Percentiles rank a stretch among this genome's conserved stretches.
phyloP scores from a whole-genome alignment of 805 yeast species.

The Candida boidinii region DNA sequence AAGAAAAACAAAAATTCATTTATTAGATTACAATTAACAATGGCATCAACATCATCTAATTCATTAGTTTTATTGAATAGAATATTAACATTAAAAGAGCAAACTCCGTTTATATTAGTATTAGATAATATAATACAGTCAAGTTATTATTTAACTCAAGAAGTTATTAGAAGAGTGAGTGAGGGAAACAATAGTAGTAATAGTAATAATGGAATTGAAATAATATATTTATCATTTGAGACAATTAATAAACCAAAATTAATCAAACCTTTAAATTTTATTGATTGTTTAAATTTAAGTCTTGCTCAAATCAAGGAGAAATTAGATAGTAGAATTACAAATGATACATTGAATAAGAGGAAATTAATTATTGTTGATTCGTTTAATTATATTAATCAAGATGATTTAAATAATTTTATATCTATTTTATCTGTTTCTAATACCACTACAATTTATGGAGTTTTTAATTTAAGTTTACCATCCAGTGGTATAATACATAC shows the following conservation, averaged over 20 bases:
- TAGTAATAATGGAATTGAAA: conserved; percentile 17
- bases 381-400: conserved; percentile 46
- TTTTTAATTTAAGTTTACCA: conserved; percentile 29
- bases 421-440: no score
- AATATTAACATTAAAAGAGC: conserved; percentile 60
- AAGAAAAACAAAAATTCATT: not conserved
- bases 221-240: conserved; percentile 62
- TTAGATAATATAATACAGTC: conserved; percentile 69
- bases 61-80: conserved; percentile 56
- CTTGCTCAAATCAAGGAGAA: conserved; percentile 5
- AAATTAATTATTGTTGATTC: conserved; percentile 63
- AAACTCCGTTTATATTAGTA: conserved; percentile 62
- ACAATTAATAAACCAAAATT: conserved; percentile 45
- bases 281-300: conserved; percentile 40
- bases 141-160: conserved; percentile 45
- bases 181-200: no score
- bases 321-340: conserved; percentile 4
- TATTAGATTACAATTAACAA: not conserved
- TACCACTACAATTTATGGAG: conserved; percentile 32
- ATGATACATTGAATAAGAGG: no score
- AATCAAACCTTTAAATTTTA: no score
- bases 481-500: conserved; percentile 25
- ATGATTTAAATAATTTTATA: conserved; percentile 37
- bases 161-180: conserved; percentile 44
- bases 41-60: conserved; percentile 19